Evolutionary conservation across 1,284 basidiomycete species (phyloP).

Genomic region (Moesziomyces parantarcticus): DNA sequence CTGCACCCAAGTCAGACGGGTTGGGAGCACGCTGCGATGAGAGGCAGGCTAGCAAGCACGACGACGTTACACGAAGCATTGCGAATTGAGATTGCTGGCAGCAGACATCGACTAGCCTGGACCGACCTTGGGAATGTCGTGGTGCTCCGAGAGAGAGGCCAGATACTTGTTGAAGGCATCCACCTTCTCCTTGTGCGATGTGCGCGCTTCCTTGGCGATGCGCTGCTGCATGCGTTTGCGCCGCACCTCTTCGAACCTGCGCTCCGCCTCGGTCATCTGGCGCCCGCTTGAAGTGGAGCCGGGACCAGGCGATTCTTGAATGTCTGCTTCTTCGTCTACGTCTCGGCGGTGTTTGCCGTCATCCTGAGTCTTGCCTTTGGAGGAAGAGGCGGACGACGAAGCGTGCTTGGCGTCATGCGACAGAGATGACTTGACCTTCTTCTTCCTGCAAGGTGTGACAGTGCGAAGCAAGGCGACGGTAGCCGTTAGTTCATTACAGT

Average conservation of each 20-base stretch:
- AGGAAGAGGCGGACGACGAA: conserved; percentile 13
- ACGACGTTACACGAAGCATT: no score
- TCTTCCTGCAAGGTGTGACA: conserved; percentile 39
- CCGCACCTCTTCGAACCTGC: conserved; percentile 86
- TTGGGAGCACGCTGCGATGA: not conserved
- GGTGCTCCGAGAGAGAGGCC: conserved; percentile 87
- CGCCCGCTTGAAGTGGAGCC: conserved; percentile 67
- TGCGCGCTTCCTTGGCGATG: conserved; percentile 82
- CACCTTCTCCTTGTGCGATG: conserved; percentile 95
- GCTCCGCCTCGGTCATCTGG: conserved; percentile 87
- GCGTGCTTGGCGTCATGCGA: conserved; percentile 22
- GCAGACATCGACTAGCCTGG: conserved; percentile 25
- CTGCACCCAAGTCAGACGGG: not conserved
- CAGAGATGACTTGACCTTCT: conserved; percentile 52
- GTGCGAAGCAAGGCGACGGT: not conserved
- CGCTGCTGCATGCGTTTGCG: conserved; percentile 80
- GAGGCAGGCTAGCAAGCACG: no score
- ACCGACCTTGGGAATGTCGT: conserved; percentile 87
- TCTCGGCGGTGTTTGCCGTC: not conserved
- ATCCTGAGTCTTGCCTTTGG: conserved; percentile 9
- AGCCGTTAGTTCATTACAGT: not conserved
- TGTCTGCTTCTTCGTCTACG: not conserved
- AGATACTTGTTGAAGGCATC: conserved; percentile 85
- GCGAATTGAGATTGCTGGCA: no score
- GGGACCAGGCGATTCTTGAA: conserved; percentile 69